Percentiles rank a stretch among this genome's conserved stretches.
phyloP scores from a whole-genome alignment of 169 alveolate genomes.

The Plasmodium blacklocki region DNA sequence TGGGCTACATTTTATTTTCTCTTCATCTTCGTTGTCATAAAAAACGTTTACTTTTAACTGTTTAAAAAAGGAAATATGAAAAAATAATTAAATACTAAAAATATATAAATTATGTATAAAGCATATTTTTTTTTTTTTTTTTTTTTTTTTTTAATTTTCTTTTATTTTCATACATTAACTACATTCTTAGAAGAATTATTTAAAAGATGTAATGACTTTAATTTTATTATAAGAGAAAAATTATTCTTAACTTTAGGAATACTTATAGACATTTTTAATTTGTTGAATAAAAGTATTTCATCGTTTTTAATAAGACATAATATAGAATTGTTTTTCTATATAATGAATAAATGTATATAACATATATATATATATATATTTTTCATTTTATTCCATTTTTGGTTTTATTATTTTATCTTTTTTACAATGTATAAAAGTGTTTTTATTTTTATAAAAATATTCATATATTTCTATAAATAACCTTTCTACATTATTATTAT shows the following conservation, averaged over 20 bases:
- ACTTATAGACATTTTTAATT: conserved; percentile 12
- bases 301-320: neutral
- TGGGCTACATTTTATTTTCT: neutral
- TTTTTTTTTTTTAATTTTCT: neutral
- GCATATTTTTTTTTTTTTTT: neutral
- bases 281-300: neutral
- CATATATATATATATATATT: no score
- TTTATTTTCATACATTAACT: conserved; percentile 1
- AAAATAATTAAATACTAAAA: neutral
- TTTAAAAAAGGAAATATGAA: neutral
- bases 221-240: conserved; percentile 52
- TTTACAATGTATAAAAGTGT: neutral
- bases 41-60: conserved; percentile 33
- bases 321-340: no score
- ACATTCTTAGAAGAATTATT: conserved; percentile 4
- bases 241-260: conserved; percentile 22
- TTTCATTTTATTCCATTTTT: neutral
- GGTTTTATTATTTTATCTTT: neutral
- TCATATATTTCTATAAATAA: no score
- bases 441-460: neutral
- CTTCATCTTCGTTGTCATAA: conserved; percentile 58
- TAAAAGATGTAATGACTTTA: conserved; percentile 44
- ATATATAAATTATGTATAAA: neutral
- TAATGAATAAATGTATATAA: no score
- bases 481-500: no score